Conservation (phyloP, 129 eudicot genomes). For the Escallonia herrerae region DNA sequence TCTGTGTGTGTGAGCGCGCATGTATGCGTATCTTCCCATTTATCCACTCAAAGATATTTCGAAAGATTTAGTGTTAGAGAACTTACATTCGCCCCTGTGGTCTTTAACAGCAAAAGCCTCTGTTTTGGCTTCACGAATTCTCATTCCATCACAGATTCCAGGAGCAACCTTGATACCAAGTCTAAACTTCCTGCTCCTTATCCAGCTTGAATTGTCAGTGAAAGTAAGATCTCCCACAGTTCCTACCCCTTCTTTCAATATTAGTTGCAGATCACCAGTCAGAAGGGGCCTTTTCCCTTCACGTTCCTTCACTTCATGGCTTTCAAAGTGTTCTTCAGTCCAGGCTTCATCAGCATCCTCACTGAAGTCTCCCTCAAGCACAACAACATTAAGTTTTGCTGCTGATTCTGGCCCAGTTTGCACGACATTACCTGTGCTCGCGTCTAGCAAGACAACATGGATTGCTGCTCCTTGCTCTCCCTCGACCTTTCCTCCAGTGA, state of each 20-base stretch:
- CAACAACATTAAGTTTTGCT: slow-evolving; percentile 40
- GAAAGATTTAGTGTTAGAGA: background rate
- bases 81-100: slow-evolving; percentile 56
- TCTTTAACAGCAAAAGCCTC: slow-evolving; percentile 59
- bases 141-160: slow-evolving; percentile 41
- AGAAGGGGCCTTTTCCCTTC: slow-evolving; percentile 57
- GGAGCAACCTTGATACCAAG: slow-evolving; percentile 47
- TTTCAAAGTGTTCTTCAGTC: slow-evolving; percentile 43
- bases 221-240: slow-evolving; percentile 44
- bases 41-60: background rate
- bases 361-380: slow-evolving; percentile 49
- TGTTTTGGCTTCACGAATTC: slow-evolving; percentile 51
- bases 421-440: slow-evolving; percentile 36
- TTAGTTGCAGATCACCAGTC: slow-evolving; percentile 42
- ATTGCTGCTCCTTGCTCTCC: slow-evolving; percentile 58
- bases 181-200: slow-evolving; percentile 51
- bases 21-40: background rate
- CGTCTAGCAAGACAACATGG: slow-evolving; percentile 38
- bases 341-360: slow-evolving; percentile 34
- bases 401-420: slow-evolving; percentile 47
- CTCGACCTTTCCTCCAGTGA: slow-evolving; percentile 53
- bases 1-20: no score
- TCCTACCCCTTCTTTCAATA: slow-evolving; percentile 48
- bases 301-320: slow-evolving; percentile 52
- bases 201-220: slow-evolving; percentile 57